phyloP scores from a whole-genome alignment of 2,329 filamentous ascomycete species.

The Sphaerostilbella broomeana region DNA sequence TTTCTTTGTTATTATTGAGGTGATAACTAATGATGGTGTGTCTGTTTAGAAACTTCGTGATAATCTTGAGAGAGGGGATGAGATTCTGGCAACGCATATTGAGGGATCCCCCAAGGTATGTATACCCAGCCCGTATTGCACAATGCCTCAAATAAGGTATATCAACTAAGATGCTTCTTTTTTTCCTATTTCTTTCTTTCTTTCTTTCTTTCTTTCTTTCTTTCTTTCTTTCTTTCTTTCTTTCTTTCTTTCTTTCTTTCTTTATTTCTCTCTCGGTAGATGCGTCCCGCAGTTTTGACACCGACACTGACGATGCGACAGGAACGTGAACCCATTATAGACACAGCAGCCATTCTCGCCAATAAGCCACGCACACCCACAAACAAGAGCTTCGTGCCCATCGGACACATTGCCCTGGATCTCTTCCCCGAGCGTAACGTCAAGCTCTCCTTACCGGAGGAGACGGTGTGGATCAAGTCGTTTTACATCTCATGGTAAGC shows the following conservation, averaged over 20 bases:
- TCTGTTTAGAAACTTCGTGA: conserved; percentile 25
- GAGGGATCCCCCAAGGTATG: conserved; percentile 25
- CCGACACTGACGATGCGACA: no score
- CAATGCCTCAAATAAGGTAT: no score
- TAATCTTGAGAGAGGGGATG: conserved; percentile 22
- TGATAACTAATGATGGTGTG: neutral
- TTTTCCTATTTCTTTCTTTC: no score
- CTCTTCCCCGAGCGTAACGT: conserved; percentile 25
- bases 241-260: no score
- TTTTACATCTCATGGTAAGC: conserved; percentile 34
- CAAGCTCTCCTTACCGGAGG: conserved; percentile 25
- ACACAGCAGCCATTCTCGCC: conserved; percentile 28
- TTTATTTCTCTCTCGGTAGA: no score
- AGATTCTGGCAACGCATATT: conserved; percentile 26
- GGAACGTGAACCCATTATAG: conserved; percentile 29
- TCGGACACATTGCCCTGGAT: conserved; percentile 36
- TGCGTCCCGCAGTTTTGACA: no score
- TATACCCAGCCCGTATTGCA: no score
- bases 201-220: no score
- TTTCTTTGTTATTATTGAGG: neutral
- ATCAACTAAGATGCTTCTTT: no score
- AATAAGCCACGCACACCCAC: conserved; percentile 25
- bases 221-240: no score
- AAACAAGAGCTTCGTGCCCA: conserved; percentile 27
- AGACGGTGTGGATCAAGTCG: conserved; percentile 33